Percentiles rank a stretch among this genome's conserved stretches.
Conservation (phyloP, 371 early-diverging fungal species). For the Lichtheimia hyalospora region DNA sequence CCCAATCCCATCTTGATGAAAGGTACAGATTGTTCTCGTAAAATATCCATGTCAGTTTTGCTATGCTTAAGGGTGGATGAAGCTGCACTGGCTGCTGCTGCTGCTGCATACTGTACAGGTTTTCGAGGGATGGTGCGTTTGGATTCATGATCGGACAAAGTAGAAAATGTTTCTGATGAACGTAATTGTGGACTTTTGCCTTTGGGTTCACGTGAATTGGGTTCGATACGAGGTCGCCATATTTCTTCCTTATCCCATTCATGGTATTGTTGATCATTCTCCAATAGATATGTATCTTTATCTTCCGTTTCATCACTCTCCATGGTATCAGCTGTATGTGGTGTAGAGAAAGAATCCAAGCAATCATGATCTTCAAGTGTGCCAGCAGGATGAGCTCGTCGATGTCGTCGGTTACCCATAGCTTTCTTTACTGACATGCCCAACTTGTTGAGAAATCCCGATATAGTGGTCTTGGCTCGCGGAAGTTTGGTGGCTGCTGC, state of each 20-base stretch:
- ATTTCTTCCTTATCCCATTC: background rate
- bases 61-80: background rate
- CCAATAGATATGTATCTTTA: background rate
- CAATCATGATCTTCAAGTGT: background rate
- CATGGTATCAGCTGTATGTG: background rate
- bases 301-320: background rate
- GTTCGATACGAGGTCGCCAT: background rate
- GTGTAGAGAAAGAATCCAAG: background rate
- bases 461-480: constrained; percentile 3
- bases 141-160: too few relatives aligned
- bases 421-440: constrained; percentile 5
- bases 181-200: too few relatives aligned
- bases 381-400: background rate
- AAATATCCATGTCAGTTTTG: constrained; percentile 19
- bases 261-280: constrained; percentile 1
- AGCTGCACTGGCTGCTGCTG: too few relatives aligned
- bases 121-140: background rate
- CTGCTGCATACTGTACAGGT: background rate
- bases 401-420: constrained; percentile 1
- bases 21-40: constrained; percentile 17
- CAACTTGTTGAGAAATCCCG: constrained; percentile 2
- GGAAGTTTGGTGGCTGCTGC: background rate
- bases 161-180: too few relatives aligned
- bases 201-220: too few relatives aligned
- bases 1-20: constrained; percentile 12